phyloP scores from a whole-genome alignment of 2,329 filamentous ascomycete genomes.

The Nemania sp. region DNA sequence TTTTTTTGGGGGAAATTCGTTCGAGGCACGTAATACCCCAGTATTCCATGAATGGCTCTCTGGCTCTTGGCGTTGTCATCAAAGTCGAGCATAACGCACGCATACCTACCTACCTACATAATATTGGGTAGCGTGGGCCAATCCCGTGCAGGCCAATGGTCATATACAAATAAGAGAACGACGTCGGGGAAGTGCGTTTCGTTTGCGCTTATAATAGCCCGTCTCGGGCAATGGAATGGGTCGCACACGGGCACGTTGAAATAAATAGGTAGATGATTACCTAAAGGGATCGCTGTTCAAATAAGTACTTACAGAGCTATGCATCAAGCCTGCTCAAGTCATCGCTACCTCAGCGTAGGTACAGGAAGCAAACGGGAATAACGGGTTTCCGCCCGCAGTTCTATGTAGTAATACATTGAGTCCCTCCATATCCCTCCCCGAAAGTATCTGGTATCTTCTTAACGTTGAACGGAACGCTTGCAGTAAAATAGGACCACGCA shows the following conservation, averaged over 20 bases:
- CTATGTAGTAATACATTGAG: constrained; percentile 30
- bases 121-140: background rate
- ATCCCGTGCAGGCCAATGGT: background rate
- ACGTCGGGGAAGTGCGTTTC: background rate
- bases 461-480: constrained; percentile 25
- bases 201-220: background rate
- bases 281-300: background rate
- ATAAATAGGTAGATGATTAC: background rate
- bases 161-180: background rate
- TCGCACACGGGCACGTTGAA: background rate
- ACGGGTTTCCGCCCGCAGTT: constrained; percentile 15
- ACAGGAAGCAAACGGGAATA: constrained; percentile 20
- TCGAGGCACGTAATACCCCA: background rate
- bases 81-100: background rate
- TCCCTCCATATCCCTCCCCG: constrained; percentile 12
- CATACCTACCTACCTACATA: no score
- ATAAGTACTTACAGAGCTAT: constrained; percentile 14
- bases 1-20: background rate
- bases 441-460: constrained; percentile 30
- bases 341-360: constrained; percentile 34
- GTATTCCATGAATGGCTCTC: no score
- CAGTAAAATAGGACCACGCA: constrained; percentile 19
- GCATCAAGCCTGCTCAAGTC: constrained; percentile 30
- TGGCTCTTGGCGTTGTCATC: background rate
- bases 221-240: background rate